Conservation (phyloP, 352 stramenopile genomes). For the Phytopythium boreale region DNA sequence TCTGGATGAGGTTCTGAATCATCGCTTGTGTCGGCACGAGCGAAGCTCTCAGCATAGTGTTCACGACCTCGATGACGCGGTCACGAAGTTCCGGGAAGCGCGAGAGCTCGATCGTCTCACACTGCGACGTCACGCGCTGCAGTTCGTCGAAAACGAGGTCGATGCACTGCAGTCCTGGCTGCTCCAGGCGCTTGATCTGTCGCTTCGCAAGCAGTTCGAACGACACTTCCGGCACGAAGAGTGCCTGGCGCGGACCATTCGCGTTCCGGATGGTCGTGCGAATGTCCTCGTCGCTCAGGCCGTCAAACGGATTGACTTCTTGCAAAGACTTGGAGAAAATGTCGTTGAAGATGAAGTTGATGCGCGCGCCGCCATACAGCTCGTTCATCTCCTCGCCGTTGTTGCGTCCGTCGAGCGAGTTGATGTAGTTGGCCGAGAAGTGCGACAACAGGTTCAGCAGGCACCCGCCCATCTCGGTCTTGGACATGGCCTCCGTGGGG, state of each 20-base stretch:
- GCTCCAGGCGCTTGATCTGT: conserved; percentile 96
- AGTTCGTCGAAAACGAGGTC: conserved; percentile 99
- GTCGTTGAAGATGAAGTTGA: conserved; percentile 99
- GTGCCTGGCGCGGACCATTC: conserved; percentile 94
- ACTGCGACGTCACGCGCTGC: conserved; percentile 93
- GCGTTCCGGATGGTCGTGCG: conserved; percentile 98
- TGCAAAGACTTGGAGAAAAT: conserved; percentile 91
- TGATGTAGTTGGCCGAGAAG: conserved; percentile 88
- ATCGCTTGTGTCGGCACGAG: conserved; percentile 87
- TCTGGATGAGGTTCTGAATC: conserved; percentile 98
- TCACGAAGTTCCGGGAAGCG: conserved; percentile 95
- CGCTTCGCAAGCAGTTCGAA: conserved; percentile 98
- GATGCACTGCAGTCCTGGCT: conserved; percentile 95
- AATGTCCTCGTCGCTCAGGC: conserved; percentile 98
- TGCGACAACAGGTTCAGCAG: conserved; percentile 95
- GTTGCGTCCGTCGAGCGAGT: conserved; percentile 87
- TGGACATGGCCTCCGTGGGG: conserved; percentile 84
- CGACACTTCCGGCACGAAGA: conserved; percentile 98
- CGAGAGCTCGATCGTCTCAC: conserved; percentile 94
- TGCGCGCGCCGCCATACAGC: conserved; percentile 96
- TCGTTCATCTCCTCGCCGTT: conserved; percentile 89
- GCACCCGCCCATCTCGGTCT: conserved; percentile 90
- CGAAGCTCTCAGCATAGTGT: conserved; percentile 81
- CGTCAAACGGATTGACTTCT: conserved; percentile 95
- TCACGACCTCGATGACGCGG: conserved; percentile 95